Conservation (phyloP, 306 rosid species). For the Cicer yamashitae region DNA sequence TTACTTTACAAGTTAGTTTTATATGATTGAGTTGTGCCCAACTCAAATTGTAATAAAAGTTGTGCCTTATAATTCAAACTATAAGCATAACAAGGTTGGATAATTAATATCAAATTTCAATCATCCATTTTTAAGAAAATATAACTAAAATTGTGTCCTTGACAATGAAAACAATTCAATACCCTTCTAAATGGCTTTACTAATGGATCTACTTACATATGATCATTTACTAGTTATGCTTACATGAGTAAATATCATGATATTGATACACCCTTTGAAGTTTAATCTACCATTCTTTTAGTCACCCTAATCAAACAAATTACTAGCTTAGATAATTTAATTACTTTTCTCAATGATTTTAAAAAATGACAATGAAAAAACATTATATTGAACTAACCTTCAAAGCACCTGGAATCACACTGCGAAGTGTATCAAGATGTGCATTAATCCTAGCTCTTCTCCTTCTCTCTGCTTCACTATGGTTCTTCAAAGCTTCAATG, state of each 20-base stretch:
- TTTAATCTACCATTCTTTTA: not conserved
- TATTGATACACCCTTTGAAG: too few relatives aligned
- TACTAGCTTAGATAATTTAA: not conserved
- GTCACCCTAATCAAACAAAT: not conserved
- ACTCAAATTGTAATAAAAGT: too few relatives aligned
- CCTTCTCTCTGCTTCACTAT: conserved; percentile 75
- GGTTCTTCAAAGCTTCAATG: conserved; percentile 65
- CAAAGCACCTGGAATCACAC: conserved; percentile 63
- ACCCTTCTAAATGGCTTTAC: not conserved
- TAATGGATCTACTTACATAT: not conserved
- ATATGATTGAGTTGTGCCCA: too few relatives aligned
- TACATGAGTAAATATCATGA: too few relatives aligned
- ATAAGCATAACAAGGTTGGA: not conserved
- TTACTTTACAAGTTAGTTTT: too few relatives aligned
- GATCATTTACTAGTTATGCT: not conserved
- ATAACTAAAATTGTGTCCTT: not conserved
- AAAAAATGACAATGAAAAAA: not conserved
- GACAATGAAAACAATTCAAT: not conserved
- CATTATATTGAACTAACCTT: conserved; percentile 57
- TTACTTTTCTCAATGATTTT: conserved; percentile 1
- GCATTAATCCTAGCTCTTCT: conserved; percentile 76
- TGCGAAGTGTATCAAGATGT: conserved; percentile 69
- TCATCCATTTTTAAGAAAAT: not conserved
- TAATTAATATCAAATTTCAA: conserved; percentile 9
- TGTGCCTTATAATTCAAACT: not conserved